Evolutionary conservation across 2,329 filamentous ascomycete genomes (phyloP), one percentile per base, ranked within the genome.

Genomic region (Pseudogymnoascus sp.): DNA sequence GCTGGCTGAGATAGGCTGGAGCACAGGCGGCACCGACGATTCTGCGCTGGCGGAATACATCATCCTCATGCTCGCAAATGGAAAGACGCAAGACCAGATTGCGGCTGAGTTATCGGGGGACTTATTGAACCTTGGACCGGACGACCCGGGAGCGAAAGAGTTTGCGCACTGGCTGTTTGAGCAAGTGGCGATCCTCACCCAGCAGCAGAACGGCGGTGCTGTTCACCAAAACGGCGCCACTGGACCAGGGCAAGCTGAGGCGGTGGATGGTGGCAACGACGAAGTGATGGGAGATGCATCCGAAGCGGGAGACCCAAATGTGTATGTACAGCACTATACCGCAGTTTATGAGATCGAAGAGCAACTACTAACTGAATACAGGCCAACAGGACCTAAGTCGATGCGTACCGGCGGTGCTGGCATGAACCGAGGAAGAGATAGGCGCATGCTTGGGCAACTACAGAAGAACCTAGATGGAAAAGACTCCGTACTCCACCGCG

Each of bases 101-200:
- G 89, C 92, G 8, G 80, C 85, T 47, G 95, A 99, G 74, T 85
- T 99, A 13, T 89, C 93, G 1, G 89, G 87, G 67, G 95, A 99
- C 70, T 83, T 99, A 44, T 83, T 99, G 2, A 86, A 86, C 64
- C 83, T 97, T 4, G 86, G 86, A 2, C 86, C 91, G 56, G 92
- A 96, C 65, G 93, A 97, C 70, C 86, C 89, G 61, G 87, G 87
- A 67, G 91, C 91, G 6, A 85, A 84, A 66, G 88, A 93, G 62
- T 97, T 99, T 73, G 87, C 93, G 66, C 83, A 82, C 73, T 99
- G 95, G 95, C 80, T 99, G n/a, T 97, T 97, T 73, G 85, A 92
- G 63, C 89, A 96, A 74, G 87, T 96, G 65, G 85, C 88, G 53
- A 67, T 78, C 11, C 79, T 95, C 66, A 86, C 87, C 71, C 78